Conservation (phyloP, 106 monocot genomes). For the Gastrodia elata region DNA sequence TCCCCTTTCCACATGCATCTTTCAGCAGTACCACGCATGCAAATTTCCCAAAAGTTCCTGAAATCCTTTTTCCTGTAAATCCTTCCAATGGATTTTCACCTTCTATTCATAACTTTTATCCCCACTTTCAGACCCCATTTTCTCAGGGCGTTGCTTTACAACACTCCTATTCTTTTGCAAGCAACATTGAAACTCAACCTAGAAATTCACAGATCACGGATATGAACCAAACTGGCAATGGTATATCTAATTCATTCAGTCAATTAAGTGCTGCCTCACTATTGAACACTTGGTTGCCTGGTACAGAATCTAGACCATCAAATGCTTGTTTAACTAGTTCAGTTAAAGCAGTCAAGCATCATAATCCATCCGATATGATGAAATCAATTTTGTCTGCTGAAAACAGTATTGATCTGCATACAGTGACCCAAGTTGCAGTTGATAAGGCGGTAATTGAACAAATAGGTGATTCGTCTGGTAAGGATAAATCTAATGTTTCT, state of each 20-base stretch:
- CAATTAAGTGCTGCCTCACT: neutral
- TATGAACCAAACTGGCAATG: constrained; percentile 1
- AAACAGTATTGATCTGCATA: constrained; percentile 6
- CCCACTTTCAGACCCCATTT: constrained; percentile 10
- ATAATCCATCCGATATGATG: constrained; percentile 4
- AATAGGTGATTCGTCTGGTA: constrained; percentile 13
- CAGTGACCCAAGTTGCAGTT: constrained; percentile 1
- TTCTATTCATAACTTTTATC: neutral
- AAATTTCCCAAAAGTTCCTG: constrained; percentile 10
- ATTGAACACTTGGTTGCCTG: neutral
- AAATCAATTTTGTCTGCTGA: neutral
- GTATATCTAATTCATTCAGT: neutral
- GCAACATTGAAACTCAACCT: constrained; percentile 1
- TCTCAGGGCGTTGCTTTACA: neutral
- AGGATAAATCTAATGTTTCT: neutral
- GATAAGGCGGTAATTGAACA: neutral
- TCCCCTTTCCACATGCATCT: neutral
- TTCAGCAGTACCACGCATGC: neutral
- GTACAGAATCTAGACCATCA: constrained; percentile 1
- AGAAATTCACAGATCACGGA: neutral
- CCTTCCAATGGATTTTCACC: constrained; percentile 13
- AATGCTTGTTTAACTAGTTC: neutral
- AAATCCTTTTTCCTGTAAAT: constrained; percentile 9
- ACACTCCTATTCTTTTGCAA: neutral
- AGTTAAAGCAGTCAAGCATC: neutral